phyloP scores from a whole-genome alignment of 2,329 filamentous ascomycete genomes.

The Fusarium tjaetaba region DNA sequence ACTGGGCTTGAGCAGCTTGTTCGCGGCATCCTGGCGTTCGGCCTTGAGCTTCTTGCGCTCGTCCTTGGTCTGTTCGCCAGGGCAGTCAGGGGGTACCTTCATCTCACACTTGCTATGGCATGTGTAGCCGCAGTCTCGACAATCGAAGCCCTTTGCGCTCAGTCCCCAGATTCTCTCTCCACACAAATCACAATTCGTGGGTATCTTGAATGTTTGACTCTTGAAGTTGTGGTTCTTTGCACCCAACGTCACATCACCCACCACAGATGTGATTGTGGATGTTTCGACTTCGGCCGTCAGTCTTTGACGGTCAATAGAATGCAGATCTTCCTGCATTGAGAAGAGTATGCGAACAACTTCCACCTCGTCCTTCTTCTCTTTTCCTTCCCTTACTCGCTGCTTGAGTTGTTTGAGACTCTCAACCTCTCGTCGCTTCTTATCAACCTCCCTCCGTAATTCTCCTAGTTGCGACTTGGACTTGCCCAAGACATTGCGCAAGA shows the following conservation, averaged over 20 bases:
- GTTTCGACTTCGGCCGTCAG: slow-evolving; percentile 93
- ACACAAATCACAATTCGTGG: slow-evolving; percentile 97
- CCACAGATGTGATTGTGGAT: slow-evolving; percentile 87
- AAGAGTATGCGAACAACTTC: slow-evolving; percentile 87
- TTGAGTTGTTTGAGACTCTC: slow-evolving; percentile 79
- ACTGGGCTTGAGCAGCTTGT: slow-evolving; percentile 63
- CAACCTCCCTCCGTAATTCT: slow-evolving; percentile 82
- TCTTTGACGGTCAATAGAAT: slow-evolving; percentile 83
- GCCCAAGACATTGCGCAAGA: slow-evolving; percentile 87
- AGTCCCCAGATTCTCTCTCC: slow-evolving; percentile 97
- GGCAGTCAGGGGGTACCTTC: slow-evolving; percentile 96
- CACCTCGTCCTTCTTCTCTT: slow-evolving; percentile 89
- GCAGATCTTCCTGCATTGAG: slow-evolving; percentile 82
- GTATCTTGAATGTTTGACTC: slow-evolving; percentile 98
- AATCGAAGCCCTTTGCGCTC: slow-evolving; percentile 96
- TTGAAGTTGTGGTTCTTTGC: slow-evolving; percentile 98
- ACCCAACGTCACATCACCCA: slow-evolving; percentile 91
- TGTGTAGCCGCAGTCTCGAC: slow-evolving; percentile 95
- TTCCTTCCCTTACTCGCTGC: slow-evolving; percentile 81
- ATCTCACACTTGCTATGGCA: slow-evolving; percentile 99
- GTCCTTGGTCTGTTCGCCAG: slow-evolving; percentile 92
- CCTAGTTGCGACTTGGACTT: slow-evolving; percentile 89
- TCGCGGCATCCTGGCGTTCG: slow-evolving; percentile 83
- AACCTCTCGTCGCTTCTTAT: slow-evolving; percentile 87
- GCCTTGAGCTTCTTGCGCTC: slow-evolving; percentile 94